Conservation (phyloP, 140 eudicot genomes). For the Flaveria floridana region DNA sequence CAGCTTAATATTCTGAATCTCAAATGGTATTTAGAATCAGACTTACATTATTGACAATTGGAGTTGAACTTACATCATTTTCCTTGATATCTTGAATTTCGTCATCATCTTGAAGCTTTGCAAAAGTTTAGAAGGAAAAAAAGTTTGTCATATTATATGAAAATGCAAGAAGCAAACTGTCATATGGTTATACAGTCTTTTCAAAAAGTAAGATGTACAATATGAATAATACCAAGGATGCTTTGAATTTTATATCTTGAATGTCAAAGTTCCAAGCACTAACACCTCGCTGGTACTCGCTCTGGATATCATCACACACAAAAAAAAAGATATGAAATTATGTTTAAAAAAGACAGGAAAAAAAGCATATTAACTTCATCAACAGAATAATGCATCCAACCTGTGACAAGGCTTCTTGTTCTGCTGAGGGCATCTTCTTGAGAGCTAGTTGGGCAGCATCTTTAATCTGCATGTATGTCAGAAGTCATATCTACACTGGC, state of each 20-base stretch:
- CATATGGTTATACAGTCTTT: neutral
- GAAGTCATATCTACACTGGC: constrained; percentile 9
- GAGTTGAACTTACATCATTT: constrained; percentile 51
- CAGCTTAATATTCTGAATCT: constrained; percentile 15
- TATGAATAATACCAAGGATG: constrained; percentile 76
- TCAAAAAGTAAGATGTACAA: constrained; percentile 6
- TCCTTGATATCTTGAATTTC: constrained; percentile 65
- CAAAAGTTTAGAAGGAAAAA: constrained; percentile 9
- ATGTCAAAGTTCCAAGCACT: constrained; percentile 99
- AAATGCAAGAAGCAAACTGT: neutral
- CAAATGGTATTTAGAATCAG: neutral
- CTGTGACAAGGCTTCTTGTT: constrained; percentile 94
- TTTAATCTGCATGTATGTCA: constrained; percentile 52
- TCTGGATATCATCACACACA: constrained; percentile 49
- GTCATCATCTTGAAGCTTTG: constrained; percentile 90
- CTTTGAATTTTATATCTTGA: constrained; percentile 87
- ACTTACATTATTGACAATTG: constrained; percentile 47
- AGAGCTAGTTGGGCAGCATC: constrained; percentile 98
- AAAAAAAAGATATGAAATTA: neutral
- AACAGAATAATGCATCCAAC: constrained; percentile 43
- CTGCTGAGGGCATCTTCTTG: constrained; percentile 94
- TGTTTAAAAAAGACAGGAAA: neutral
- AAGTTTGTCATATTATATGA: neutral
- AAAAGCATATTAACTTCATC: constrained; percentile 9
- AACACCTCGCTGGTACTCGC: constrained; percentile 98